Evolutionary conservation across 2,329 filamentous ascomycete genomes (phyloP), one percentile per base, ranked within the genome.

Genomic region (Arthrobotrys entomopaga): DNA sequence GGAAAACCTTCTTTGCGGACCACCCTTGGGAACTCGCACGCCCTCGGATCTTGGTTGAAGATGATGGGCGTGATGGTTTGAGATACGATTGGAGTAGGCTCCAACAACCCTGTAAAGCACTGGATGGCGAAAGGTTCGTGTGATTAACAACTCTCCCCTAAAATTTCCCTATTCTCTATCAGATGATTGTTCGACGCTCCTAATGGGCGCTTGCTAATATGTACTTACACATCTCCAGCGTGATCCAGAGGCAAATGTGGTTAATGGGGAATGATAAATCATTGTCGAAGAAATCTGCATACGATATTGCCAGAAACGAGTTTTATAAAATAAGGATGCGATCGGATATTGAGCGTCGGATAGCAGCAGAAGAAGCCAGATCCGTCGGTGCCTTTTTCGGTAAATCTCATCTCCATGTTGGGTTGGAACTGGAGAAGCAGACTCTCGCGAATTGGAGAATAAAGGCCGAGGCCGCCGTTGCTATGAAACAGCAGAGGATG

Each of bases 1-100:
- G 95, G 76, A 85, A 83, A 77, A 87, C 89, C 26, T 99, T 98
- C 83, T 99, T 91, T 84, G 88, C 86, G 79, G 94, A 99, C 81
- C 95, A 99, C 81, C 95, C 95, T 3, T 99, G 95, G 95, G 95
- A 99, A 83, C 84, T 99, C 80, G 95, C 95, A 16, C 87, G 94
- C 76, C 95, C 95, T 64, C 87, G 92, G 78, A 85, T 97, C 70
- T 84, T 99, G 53, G 83, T 98, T 8, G 95, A 99, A 83, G 85
- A 89, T 78, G 90, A 94, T 79, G 95, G 95, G 61, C 91, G 90
- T 80, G 94, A 99, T 80, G 85, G 87, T 59, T 87, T 90, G 81
- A 84, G 83, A 64, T 89, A 88, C 79, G 88, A 97, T 81, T 98
- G 94, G 94, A 91, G 89, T 78, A 88, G 82, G 78, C 82, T 96